Base-by-base conservation (phyloP, 2,329 filamentous ascomycete genomes). In the Stenocarpella maydis region DNA sequence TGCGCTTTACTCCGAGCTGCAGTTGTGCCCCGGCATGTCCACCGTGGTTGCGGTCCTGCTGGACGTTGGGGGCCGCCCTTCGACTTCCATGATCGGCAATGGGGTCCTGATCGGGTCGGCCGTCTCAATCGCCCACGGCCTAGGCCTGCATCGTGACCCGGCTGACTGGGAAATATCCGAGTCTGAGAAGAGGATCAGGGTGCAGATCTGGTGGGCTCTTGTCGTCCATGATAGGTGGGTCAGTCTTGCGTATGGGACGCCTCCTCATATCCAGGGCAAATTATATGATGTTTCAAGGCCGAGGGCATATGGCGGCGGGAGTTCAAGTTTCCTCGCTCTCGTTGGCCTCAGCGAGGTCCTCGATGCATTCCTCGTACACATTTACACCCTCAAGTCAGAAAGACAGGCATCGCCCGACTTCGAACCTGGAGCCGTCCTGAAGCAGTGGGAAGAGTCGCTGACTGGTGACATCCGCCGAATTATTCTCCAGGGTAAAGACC, bases 71-170 rank as follows among this genome's bases (percentile, higher is more conserved):
- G 89, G 88, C 1, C 81, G 88, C 3, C 88, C 89, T 1, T 86
- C 86, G 8, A 88, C 87, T 8, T 87, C 86, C 1, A 84, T 90
- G 74, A 85, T 88, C 7, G 87, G 87, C 0, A 89, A 89, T 71
- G 84, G 83, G 0, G 80, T 85, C 0, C 79, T 83, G 45, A 76
- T 87, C 1, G 86, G 86, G 0, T 80, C 82, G 0, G 84, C 85
- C 0, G 80, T 88, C 9, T 83, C 85, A 0, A 77, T 89, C 55
- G 84, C 85, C 0, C 82, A 88, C 73, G 84, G 84, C 0, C 76
- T 89, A 0, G 87, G 87, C 0, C 74, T 89, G 4, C 88, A 89
- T 71, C 82, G 85, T 14, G 81, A 87, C 54, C 84, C 86, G 0
- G 76, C 80, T 1, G 77, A 77, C 4, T 89, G 87, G 87, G 82